phyloP scores from a whole-genome alignment of 163 green algal genomes.

The Chlorella variabilis region DNA sequence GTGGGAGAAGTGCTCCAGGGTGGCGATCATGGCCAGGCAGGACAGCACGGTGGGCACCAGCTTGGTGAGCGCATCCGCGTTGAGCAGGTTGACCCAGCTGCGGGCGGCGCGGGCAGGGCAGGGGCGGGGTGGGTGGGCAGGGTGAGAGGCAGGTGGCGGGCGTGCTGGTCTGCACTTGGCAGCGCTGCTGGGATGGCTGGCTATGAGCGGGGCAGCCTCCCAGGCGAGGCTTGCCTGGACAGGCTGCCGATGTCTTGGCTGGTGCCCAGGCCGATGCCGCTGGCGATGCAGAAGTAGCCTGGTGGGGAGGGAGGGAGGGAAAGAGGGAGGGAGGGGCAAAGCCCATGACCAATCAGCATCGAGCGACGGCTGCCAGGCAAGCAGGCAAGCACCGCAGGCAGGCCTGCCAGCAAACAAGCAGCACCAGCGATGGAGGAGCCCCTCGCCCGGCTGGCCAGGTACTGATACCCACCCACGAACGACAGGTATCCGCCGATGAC shows the following conservation, averaged over 20 bases:
- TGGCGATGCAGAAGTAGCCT: conserved; percentile 70
- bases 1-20: conserved; percentile 58
- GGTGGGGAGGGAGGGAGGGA: neutral
- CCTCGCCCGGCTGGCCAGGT: too few species aligned
- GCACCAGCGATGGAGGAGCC: too few species aligned
- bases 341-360: neutral
- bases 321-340: too few species aligned
- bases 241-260: conserved; percentile 53
- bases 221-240: neutral
- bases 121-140: neutral
- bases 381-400: too few species aligned
- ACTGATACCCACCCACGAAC: conserved; percentile 72
- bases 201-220: too few species aligned
- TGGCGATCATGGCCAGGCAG: conserved; percentile 62
- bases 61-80: conserved; percentile 61
- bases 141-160: too few species aligned
- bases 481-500: conserved; percentile 88
- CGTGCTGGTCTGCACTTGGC: too few species aligned
- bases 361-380: too few species aligned
- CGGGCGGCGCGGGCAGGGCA: neutral
- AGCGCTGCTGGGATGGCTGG: neutral
- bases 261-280: conserved; percentile 60
- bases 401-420: too few species aligned
- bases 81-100: conserved; percentile 58
- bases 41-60: conserved; percentile 62